phyloP scores from a whole-genome alignment of 495 filamentous ascomycete species.

The Sabuloglossum arenarium region DNA sequence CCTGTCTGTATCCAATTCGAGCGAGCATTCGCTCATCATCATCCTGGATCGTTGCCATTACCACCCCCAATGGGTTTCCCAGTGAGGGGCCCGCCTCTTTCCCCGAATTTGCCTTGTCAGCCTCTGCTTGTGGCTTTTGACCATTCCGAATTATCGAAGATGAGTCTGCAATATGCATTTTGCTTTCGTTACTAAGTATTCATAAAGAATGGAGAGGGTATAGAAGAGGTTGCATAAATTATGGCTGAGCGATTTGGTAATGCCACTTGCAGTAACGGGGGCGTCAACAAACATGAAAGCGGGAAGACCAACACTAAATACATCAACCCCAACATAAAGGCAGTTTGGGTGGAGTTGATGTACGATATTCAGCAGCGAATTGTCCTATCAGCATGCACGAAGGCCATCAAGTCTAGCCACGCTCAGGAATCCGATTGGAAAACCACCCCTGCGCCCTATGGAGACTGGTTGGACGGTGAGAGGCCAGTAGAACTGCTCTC shows the following conservation, averaged over 20 bases:
- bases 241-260: not conserved
- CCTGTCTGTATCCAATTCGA: conserved; percentile 49
- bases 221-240: not conserved
- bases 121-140: not conserved
- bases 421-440: not conserved
- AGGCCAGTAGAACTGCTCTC: not conserved
- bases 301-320: conserved; percentile 1
- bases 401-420: not conserved
- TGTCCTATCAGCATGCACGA: not conserved
- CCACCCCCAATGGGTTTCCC: not conserved
- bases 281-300: not conserved
- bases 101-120: not conserved
- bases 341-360: not conserved
- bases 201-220: not conserved
- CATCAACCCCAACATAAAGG: not conserved
- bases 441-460: not conserved
- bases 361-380: not conserved
- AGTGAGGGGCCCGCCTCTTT: not conserved
- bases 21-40: conserved; percentile 44
- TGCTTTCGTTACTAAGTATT: not conserved
- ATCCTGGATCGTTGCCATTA: conserved; percentile 34
- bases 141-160: not conserved
- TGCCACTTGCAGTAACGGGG: not conserved
- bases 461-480: not conserved
- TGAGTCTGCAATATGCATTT: not conserved